Evolutionary conservation across 768 basidiomycete species (phyloP).

Genomic region (Sutorius australiensis): DNA sequence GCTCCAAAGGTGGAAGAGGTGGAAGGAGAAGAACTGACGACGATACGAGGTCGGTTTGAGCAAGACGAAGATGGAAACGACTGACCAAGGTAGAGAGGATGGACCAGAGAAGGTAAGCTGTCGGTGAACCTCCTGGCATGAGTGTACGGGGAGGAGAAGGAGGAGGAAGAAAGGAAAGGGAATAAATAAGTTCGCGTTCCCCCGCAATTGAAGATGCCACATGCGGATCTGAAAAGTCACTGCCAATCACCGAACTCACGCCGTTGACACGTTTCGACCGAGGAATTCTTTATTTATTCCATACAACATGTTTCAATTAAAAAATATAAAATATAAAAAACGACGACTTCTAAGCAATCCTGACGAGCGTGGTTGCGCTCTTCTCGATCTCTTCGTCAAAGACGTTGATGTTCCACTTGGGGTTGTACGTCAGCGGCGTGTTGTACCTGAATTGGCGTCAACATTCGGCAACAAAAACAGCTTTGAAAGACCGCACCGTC

Average conservation of each 20-base stretch:
- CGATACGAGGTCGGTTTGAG: neutral
- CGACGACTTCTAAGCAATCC: constrained; percentile 20
- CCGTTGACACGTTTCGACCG: neutral
- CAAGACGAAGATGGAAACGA: neutral
- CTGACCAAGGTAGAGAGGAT: constrained; percentile 63
- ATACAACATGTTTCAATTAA: neutral
- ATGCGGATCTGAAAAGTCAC: neutral
- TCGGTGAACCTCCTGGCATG: constrained; percentile 73
- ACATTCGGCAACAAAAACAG: neutral
- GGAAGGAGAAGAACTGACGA: constrained; percentile 59
- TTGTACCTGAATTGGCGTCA: constrained; percentile 38
- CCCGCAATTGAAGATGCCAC: constrained; percentile 23
- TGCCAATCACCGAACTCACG: neutral
- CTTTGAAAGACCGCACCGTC: constrained; percentile 25
- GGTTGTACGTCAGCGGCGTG: constrained; percentile 55
- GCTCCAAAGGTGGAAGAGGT: constrained; percentile 72
- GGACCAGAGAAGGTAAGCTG: constrained; percentile 75
- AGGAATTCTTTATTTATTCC: neutral
- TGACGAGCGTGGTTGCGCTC: constrained; percentile 31
- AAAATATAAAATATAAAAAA: no score
- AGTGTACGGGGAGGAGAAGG: constrained; percentile 6
- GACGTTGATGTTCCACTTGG: constrained; percentile 68
- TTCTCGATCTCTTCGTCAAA: constrained; percentile 64
- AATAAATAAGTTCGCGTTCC: constrained; percentile 9
- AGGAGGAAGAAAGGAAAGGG: neutral